Evolutionary conservation across 257 asterid species (phyloP).

Genomic region (Haberlea rhodopensis): DNA sequence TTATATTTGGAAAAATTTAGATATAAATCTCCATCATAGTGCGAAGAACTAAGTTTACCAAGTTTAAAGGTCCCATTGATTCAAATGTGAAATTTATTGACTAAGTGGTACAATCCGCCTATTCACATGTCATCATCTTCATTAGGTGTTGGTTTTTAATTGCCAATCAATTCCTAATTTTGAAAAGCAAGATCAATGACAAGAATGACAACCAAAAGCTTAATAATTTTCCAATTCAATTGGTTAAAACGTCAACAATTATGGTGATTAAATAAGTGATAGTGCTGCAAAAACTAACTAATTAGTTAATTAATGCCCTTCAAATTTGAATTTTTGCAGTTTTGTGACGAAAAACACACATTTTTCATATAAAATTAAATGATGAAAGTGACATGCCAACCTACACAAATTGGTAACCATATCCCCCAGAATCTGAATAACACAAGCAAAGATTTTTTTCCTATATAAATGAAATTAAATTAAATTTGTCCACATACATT

Average conservation of each 20-base stretch:
- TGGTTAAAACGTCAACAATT: not conserved
- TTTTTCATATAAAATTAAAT: not conserved
- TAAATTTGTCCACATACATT: too few relatives aligned
- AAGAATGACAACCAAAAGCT: not conserved
- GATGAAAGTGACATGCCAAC: not conserved
- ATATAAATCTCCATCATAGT: too few relatives aligned
- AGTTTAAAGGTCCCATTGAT: too few relatives aligned
- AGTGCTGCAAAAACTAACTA: not conserved
- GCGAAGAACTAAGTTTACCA: too few relatives aligned
- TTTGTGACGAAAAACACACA: not conserved
- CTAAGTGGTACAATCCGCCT: too few relatives aligned
- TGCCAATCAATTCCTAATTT: not conserved
- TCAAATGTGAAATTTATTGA: too few relatives aligned
- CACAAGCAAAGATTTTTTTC: not conserved
- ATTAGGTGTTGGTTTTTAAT: too few relatives aligned
- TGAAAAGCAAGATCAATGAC: not conserved
- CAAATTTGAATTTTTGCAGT: not conserved
- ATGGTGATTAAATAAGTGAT: not conserved
- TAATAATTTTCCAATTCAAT: not conserved
- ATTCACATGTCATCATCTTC: too few relatives aligned
- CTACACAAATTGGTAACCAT: not conserved
- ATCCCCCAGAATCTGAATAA: not conserved
- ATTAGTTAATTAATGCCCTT: not conserved
- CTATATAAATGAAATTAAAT: too few relatives aligned
- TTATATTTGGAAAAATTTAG: too few relatives aligned